phyloP scores from a whole-genome alignment of 2,329 filamentous ascomycete species.

The Botrytis paeoniae region DNA sequence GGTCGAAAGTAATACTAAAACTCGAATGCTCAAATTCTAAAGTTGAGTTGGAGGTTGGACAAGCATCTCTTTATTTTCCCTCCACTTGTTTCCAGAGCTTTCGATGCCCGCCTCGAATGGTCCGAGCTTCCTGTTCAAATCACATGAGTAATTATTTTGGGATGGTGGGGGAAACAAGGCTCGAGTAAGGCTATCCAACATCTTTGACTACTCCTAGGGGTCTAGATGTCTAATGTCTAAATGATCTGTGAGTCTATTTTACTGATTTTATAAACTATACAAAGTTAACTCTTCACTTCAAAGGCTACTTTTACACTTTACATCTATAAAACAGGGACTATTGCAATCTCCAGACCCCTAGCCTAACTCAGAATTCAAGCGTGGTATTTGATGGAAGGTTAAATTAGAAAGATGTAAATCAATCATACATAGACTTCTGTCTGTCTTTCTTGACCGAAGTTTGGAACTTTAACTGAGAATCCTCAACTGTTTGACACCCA shows the following conservation, averaged over 20 bases:
- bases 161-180: background rate
- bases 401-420: background rate
- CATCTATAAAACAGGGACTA: background rate
- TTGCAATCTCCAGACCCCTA: background rate
- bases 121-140: conserved; percentile 8
- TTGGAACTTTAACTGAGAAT: background rate
- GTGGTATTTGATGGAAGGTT: background rate
- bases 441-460: background rate
- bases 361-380: background rate
- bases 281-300: background rate
- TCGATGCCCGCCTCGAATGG: conserved; percentile 10
- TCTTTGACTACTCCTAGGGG: background rate
- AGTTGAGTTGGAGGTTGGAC: background rate
- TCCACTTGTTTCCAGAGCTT: conserved; percentile 16
- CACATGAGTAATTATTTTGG: background rate
- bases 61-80: conserved; percentile 17
- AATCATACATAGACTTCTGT: background rate
- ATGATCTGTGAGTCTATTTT: background rate
- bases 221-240: background rate
- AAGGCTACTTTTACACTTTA: background rate
- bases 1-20: background rate
- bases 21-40: background rate
- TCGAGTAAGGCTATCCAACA: background rate
- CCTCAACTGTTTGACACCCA: background rate
- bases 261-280: background rate